Evolutionary conservation across 768 basidiomycete genomes (phyloP).

Genomic region (Infundibulicybe gibba): DNA sequence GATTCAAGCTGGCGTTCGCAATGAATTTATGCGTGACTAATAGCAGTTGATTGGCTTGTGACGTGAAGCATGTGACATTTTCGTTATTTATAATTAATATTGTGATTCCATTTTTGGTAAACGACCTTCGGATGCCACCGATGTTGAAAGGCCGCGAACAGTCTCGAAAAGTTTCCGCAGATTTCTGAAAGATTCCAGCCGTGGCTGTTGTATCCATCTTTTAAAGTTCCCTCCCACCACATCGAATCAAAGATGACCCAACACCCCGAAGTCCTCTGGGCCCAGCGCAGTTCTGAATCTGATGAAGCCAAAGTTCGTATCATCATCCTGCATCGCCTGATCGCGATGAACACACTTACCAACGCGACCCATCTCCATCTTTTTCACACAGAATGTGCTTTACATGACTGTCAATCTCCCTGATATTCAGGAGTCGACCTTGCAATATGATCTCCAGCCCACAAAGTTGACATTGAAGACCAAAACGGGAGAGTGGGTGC

Average conservation of each 20-base stretch:
- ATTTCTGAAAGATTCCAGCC: slow-evolving; percentile 16
- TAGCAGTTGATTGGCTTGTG: too few relatives aligned
- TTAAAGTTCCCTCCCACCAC: slow-evolving; percentile 3
- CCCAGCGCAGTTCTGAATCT: slow-evolving; percentile 77
- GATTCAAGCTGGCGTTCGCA: neutral
- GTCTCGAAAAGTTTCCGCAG: slow-evolving; percentile 27
- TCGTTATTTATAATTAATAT: too few relatives aligned
- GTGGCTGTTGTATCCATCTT: too few relatives aligned
- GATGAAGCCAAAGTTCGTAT: slow-evolving; percentile 61
- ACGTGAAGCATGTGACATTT: too few relatives aligned
- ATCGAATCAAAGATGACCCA: slow-evolving; percentile 32
- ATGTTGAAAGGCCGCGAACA: slow-evolving; percentile 35
- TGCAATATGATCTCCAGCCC: slow-evolving; percentile 58
- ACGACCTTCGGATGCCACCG: too few relatives aligned
- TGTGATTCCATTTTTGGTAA: slow-evolving; percentile 7
- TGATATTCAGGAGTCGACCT: slow-evolving; percentile 54
- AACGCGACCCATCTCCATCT: slow-evolving; percentile 9
- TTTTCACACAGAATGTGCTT: slow-evolving; percentile 68
- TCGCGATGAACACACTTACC: slow-evolving; percentile 13
- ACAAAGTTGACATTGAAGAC: slow-evolving; percentile 64
- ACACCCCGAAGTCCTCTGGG: slow-evolving; percentile 94
- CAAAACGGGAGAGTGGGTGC: slow-evolving; percentile 55
- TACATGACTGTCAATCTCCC: slow-evolving; percentile 84
- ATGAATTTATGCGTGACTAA: too few relatives aligned
- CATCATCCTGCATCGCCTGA: slow-evolving; percentile 1